Base-by-base conservation (phyloP, 768 basidiomycete genomes). In the Lactarius akahatsu region DNA sequence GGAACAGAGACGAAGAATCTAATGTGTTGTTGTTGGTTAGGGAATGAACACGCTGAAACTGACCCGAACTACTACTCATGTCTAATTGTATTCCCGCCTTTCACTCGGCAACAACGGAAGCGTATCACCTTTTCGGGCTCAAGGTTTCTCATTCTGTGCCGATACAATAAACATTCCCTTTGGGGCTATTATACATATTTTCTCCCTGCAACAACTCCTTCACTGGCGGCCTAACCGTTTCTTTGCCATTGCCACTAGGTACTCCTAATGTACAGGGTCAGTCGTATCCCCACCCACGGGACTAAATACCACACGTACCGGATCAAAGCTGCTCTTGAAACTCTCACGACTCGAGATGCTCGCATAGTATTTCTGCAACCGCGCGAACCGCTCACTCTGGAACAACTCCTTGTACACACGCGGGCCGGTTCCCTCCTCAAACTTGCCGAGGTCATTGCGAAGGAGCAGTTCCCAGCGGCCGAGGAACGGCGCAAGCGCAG, bases 401-500 rank as follows among this genome's bases (percentile, higher is more conserved):
- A 87, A 74, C 4, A 72, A 74, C n/a, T 80, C 76, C 59, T 66
- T 30, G 26, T 80, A 76, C 4, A 80, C 73, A 62, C 77, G 79
- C 57, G 78, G 74, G 7, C 84, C 86, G 30, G 71, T 74, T 15
- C 78, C 78, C 3, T 62, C 56, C 16, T 57, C 38, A 66, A 75
- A 88, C 30, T 73, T 77, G 3, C 86, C 86, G 23, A 85, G 34
- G 50, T 87, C 83, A 62, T 83, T 78, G 69, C 76, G 75, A 50
- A 84, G 66, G 36, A 72, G 56, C 1, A 82, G 64, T 23, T 80
- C 78, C 57, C 81, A 69, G 20, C 87, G 78, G 15, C 79, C 85
- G 23, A 87, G 70, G 79, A 87, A 86, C 0, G 88, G 85, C 2
- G 81, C 76, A 16, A 87, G 68, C 0, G 84, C 82, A 1, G 83